Base-by-base conservation (phyloP, 2,329 filamentous ascomycete species). In the Leptographium lundbergii region DNA sequence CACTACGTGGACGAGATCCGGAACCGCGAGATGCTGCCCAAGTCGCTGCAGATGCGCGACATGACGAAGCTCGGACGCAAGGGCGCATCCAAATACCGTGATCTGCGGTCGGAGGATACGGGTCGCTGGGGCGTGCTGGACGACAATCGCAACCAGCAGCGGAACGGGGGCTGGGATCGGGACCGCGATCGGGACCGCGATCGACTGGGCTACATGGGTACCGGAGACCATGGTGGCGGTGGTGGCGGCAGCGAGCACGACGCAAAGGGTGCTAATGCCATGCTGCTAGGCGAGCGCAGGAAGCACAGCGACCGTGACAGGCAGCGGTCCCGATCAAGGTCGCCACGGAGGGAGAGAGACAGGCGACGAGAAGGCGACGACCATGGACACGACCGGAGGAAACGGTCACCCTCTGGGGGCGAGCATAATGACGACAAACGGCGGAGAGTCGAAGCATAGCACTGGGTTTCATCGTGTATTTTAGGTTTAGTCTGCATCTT, bases 51-150 rank as follows among this genome's bases (percentile, higher is more conserved):
- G 74, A 84, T 95, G 67, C 79, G 94, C 59, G 94, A 97, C 72
- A 90, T 94, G 87, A 92, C 91, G 17, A 92, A 91, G 74, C 73
- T 99, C 29, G 94, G 94, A 25, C 89, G 88, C 74, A 96, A 96
- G 76, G 92, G 94, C 24, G 84, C 89, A 32, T 91, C 90, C 7
- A 89, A 88, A 71, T 97, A 97, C 73, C 88, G 81, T 66, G 94
- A 99, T 71, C 79, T 99, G 67, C 86, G 85, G 69, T 82, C 78
- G 17, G 92, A 99, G 73, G 94, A 99, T 72, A 99, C 94, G 0
- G 94, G 94, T 0, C 77, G 81, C 34, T 96, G 91, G 87, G 92
- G 87, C 4, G 78, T 84, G 54, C 78, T 81, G 63, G 80, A 80
- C 29, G 81, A 83, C 62, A 76, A 71, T 59, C 68, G 73, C 55